Conservation (phyloP, 768 basidiomycete genomes). For the Suillus occidentalis region DNA sequence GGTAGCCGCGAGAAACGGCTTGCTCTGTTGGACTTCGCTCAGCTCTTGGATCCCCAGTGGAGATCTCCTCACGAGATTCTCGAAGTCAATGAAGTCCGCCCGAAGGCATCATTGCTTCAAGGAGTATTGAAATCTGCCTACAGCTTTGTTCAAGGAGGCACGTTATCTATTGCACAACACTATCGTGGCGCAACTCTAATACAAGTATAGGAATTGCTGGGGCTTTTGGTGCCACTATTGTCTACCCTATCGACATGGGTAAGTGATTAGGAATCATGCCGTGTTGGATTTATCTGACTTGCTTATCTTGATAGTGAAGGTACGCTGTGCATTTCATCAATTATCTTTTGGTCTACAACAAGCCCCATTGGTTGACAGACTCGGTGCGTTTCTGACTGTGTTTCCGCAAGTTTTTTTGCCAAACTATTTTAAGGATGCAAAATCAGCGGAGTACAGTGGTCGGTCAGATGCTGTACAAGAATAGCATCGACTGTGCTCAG, state of each 20-base stretch:
- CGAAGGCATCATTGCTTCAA: slow-evolving; percentile 47
- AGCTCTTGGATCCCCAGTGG: slow-evolving; percentile 91
- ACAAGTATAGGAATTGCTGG: slow-evolving; percentile 75
- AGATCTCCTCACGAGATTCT: slow-evolving; percentile 61
- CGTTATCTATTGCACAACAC: slow-evolving; percentile 14
- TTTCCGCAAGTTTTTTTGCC: slow-evolving; percentile 8
- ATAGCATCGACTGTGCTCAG: slow-evolving; percentile 89
- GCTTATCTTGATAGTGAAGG: slow-evolving; percentile 59
- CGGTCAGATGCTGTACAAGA: slow-evolving; percentile 95
- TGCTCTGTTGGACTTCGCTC: slow-evolving; percentile 87
- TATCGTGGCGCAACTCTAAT: slow-evolving; percentile 13
- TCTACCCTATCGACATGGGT: slow-evolving; percentile 96
- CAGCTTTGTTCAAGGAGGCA: slow-evolving; percentile 85
- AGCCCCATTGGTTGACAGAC: slow-evolving; percentile 41
- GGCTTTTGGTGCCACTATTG: slow-evolving; percentile 93
- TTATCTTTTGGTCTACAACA: not conserved
- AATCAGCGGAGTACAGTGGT: slow-evolving; percentile 97
- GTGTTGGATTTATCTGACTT: slow-evolving; percentile 10
- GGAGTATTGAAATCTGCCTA: slow-evolving; percentile 72
- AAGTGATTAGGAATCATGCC: slow-evolving; percentile 31
- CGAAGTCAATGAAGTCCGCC: slow-evolving; percentile 32
- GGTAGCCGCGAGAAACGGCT: slow-evolving; percentile 71
- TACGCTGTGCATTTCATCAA: slow-evolving; percentile 32
- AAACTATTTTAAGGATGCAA: slow-evolving; percentile 67
- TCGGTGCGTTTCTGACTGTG: slow-evolving; percentile 41